Evolutionary conservation across 2,329 filamentous ascomycete species (phyloP), one percentile per base, ranked within the genome.

Genomic region (Aspergillus pseudonomiae): DNA sequence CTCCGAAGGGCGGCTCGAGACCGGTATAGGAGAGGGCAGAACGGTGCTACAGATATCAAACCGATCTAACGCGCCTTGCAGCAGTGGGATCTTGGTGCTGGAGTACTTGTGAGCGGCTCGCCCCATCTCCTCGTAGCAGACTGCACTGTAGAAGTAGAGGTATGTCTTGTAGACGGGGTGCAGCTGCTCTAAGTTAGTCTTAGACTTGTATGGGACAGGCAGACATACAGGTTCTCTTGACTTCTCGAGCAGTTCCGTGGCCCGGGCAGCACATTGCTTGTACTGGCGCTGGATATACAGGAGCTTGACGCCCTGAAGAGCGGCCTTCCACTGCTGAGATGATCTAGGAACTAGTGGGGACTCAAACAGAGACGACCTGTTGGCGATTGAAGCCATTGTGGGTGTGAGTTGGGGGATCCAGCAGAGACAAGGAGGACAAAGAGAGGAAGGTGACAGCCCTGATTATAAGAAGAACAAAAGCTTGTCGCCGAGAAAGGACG

Each of bases 51-150:
- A 74, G 59, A 68, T 65, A 56, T 75, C 57, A 64, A 82, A 83
- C 48, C 71, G 75, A 46, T 79, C 72, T 66, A 79, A 73, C 0
- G 83, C 81, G 28, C 74, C 67, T 14, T 75, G 69, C 48, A 84
- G 74, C 14, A 79, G 70, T 0, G 76, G 72, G 7, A 83, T 36
- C 67, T 83, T 84, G 45, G 77, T 77, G 26, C 68, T 69, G 2
- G 82, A 84, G 66, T 79, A 78, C n/a, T 80, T 74, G 60, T 84
- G 82, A 57, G 82, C 80, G 34, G 75, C 68, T 11, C 79, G 76
- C 3, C 80, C 82, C n/a, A 84, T 74, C 4, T 76, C 75, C 62
- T 84, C 82, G 63, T 82, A 79, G 30, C 76, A 80, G 11, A 81
- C 72, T 3, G 78, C 83, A 11, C 75, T 74, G 70, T 84, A 84